Base-by-base conservation (phyloP, 78 protist genomes). In the Paulinella micropora region DNA sequence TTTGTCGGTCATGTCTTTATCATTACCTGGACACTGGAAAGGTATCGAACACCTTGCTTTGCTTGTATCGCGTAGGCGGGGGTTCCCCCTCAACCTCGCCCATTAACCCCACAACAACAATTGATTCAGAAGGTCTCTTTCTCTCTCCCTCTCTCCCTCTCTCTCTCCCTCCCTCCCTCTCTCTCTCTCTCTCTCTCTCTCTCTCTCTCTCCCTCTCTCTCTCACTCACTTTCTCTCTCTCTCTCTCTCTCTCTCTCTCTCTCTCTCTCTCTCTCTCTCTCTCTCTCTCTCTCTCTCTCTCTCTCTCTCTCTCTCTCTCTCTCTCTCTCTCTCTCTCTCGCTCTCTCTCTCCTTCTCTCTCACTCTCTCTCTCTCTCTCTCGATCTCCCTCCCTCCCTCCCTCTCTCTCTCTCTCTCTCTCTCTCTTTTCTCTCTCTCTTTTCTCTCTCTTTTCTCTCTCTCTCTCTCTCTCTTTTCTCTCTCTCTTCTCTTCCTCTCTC, bases 401-500 rank as follows among this genome's bases (percentile, higher is more conserved):
- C 87, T 31, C 87, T 85, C 87, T 32, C 87, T 85, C 69, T 31
- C 87, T n/a, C n/a, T n/a, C n/a, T n/a, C n/a, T n/a, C n/a, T n/a
- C n/a, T n/a, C n/a, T n/a, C n/a, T n/a, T n/a, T n/a, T n/a, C n/a
- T n/a, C n/a, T n/a, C n/a, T n/a, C n/a, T n/a, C n/a, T n/a, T n/a
- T n/a, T n/a, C n/a, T n/a, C n/a, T n/a, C 87, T 39, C 41, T 39
- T 79, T 31, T 79, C 83, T 31, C 83, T 79, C 31, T 26, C 87
- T 39, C 41, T 9, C 64, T 85, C 34, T 9, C 87, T 39, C 67
- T 23, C 34, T 26, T 39, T 32, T n/a, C n/a, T n/a, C n/a, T n/a
- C n/a, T n/a, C n/a, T n/a, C n/a, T n/a, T n/a, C n/a, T n/a, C n/a
- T n/a, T n/a, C n/a, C n/a, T n/a, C n/a, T n/a, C n/a, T n/a, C n/a